Evolutionary conservation across 176 grass and related monocot genomes (phyloP).

Genomic region (Oryza meridionalis): DNA sequence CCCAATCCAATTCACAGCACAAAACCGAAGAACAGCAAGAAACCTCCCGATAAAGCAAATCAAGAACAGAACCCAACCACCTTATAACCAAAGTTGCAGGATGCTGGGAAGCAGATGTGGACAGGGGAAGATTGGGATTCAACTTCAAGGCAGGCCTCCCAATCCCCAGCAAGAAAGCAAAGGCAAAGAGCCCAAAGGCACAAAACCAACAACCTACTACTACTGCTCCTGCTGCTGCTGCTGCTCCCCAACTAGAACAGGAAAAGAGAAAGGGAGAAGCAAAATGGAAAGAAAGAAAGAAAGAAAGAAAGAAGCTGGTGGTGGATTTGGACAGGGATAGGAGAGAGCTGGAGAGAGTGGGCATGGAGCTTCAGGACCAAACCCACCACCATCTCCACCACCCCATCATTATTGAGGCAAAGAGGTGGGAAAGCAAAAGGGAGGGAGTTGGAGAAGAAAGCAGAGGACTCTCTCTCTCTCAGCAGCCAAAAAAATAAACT

Average conservation of each 20-base stretch:
- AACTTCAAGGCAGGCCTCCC: conserved; percentile 39
- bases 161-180: conserved; percentile 54
- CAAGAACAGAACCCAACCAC: conserved; percentile 39
- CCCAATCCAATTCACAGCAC: background rate
- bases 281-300: conserved; percentile 18
- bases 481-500: background rate
- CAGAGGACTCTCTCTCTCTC: background rate
- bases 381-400: conserved; percentile 26
- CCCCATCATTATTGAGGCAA: conserved; percentile 54
- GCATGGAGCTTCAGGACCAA: conserved; percentile 53
- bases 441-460: conserved; percentile 38
- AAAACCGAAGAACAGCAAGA: conserved; percentile 7
- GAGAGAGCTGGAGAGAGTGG: background rate
- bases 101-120: conserved; percentile 40
- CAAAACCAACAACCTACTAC: conserved; percentile 33
- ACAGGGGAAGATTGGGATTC: conserved; percentile 31
- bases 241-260: conserved; percentile 21
- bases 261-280: conserved; percentile 39
- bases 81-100: background rate
- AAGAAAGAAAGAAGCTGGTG: conserved; percentile 32
- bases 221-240: background rate
- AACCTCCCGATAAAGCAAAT: background rate
- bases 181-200: conserved; percentile 13
- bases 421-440: conserved; percentile 58
- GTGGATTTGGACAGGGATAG: conserved; percentile 46